Conservation (phyloP, 1,139 yeast species). For the Sugiyamaella castrensis region DNA sequence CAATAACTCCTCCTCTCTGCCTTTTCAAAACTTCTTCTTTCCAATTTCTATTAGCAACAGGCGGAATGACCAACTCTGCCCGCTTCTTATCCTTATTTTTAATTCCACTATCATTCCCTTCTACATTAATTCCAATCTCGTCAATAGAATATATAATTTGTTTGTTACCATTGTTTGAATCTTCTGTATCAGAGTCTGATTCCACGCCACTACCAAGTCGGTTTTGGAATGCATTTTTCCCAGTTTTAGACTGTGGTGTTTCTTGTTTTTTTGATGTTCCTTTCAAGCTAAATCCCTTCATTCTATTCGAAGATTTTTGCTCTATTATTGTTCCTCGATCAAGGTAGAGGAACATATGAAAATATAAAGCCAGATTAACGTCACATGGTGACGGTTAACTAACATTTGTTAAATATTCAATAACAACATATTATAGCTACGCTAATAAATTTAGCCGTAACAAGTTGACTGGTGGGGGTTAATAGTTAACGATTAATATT, state of each 20-base stretch:
- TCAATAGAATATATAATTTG: conserved; percentile 11
- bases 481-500: too few relatives aligned
- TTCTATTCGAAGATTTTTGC: conserved; percentile 5
- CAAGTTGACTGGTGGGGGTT: too few relatives aligned
- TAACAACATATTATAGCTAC: too few relatives aligned
- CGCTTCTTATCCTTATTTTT: not conserved
- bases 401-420: too few relatives aligned
- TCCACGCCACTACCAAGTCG: conserved; percentile 3
- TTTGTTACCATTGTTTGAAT: conserved; percentile 5
- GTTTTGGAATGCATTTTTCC: conserved; percentile 7
- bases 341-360: too few relatives aligned
- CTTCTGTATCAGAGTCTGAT: conserved; percentile 38
- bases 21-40: conserved; percentile 23
- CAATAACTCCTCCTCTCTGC: conserved; percentile 13
- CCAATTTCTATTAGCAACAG: conserved; percentile 36
- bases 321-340: too few relatives aligned
- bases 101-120: not conserved
- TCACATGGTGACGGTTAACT: too few relatives aligned
- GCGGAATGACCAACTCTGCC: conserved; percentile 28
- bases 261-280: not conserved
- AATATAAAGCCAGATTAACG: too few relatives aligned
- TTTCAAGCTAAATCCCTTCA: conserved; percentile 23
- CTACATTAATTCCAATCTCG: conserved; percentile 7
- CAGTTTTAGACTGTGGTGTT: not conserved
- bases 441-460: too few relatives aligned